phyloP scores from a whole-genome alignment of 2,329 filamentous ascomycete species.

The Colletotrichum karsti region DNA sequence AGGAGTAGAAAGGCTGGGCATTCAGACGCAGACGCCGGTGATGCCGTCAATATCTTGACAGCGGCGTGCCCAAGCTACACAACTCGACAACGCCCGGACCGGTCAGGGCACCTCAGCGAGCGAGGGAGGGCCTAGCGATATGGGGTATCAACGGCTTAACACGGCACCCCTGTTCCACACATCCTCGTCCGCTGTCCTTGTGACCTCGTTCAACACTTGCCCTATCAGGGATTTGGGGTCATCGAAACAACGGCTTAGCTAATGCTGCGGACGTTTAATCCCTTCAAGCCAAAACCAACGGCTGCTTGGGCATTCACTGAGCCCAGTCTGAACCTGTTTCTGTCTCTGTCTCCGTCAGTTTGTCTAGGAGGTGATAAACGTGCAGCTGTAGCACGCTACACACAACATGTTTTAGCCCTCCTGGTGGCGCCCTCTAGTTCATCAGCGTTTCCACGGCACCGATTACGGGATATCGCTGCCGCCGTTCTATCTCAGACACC shows the following conservation, averaged over 20 bases:
- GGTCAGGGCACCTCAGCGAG: slow-evolving; percentile 20
- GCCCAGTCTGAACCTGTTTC: not conserved
- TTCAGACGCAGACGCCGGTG: slow-evolving; percentile 7
- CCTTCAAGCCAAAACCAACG: not conserved
- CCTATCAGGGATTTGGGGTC: slow-evolving; percentile 14
- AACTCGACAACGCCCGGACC: slow-evolving; percentile 22
- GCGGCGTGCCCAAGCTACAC: slow-evolving; percentile 21
- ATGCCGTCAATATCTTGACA: slow-evolving; percentile 23
- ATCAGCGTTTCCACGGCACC: not conserved
- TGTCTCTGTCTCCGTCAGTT: not conserved
- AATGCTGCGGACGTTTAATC: slow-evolving; percentile 11
- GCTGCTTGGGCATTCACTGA: not conserved
- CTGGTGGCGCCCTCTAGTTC: not conserved
- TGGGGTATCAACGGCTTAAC: slow-evolving; percentile 26
- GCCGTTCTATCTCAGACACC: slow-evolving; percentile 17
- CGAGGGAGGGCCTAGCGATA: slow-evolving; percentile 17
- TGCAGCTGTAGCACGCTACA: slow-evolving; percentile 11
- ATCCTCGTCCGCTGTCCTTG: slow-evolving; percentile 22
- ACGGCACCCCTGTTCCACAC: slow-evolving; percentile 13
- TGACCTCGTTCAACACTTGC: slow-evolving; percentile 23
- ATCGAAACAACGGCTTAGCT: slow-evolving; percentile 8
- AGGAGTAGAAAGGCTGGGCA: slow-evolving; percentile 1
- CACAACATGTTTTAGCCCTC: slow-evolving; percentile 1
- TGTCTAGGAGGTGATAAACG: not conserved
- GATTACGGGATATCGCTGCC: slow-evolving; percentile 13